Percentiles rank a stretch among this genome's conserved stretches.
Conservation (phyloP, 169 alveolate genomes). For the Cyclospora cayetanensis region DNA sequence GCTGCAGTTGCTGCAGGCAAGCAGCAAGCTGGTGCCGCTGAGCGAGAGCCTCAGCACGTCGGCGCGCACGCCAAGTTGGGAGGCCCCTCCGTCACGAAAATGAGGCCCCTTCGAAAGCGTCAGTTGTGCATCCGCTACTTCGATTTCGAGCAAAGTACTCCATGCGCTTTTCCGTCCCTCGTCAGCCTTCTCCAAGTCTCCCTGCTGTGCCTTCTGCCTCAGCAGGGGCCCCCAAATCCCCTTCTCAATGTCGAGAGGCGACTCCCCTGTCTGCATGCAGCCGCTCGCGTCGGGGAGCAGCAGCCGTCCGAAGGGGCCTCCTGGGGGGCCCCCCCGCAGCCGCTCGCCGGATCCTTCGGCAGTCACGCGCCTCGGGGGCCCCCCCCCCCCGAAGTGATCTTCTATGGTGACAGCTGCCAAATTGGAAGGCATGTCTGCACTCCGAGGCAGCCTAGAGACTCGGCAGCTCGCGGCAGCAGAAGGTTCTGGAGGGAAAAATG, state of each 20-base stretch:
- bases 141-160: neutral
- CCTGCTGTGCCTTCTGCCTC: neutral
- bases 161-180: neutral
- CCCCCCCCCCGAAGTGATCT: neutral
- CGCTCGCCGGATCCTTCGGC: too few relatives aligned
- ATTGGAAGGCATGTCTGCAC: too few relatives aligned
- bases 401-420: neutral
- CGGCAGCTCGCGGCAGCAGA: too few relatives aligned
- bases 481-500: too few relatives aligned
- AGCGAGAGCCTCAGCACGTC: neutral
- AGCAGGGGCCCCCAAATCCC: neutral
- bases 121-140: neutral
- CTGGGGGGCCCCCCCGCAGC: constrained; percentile 2
- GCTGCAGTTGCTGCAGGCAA: neutral
- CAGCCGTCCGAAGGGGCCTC: neutral
- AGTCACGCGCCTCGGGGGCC: too few relatives aligned
- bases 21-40: neutral
- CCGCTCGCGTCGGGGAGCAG: neutral
- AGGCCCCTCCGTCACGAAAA: neutral
- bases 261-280: neutral
- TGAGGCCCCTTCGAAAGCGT: neutral
- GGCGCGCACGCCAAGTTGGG: neutral
- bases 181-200: neutral
- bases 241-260: neutral
- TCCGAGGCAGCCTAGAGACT: too few relatives aligned